Base-by-base conservation (phyloP, 225 moss, liverwort and hornwort genomes). In the Ulota crispa region DNA sequence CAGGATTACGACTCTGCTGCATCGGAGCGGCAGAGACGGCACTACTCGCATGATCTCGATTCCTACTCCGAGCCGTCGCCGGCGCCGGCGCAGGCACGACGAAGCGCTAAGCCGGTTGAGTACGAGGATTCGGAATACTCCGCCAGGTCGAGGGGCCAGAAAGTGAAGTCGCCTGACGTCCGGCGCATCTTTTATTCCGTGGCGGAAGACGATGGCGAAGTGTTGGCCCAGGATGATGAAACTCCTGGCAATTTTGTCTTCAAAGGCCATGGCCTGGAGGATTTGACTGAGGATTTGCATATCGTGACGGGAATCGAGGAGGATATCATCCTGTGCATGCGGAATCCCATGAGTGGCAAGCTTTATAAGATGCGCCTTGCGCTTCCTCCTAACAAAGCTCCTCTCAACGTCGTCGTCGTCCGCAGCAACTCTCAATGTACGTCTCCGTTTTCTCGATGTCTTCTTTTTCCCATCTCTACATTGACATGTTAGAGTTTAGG, bases 381-480 rank as follows among this genome's bases (percentile, higher is more conserved):
- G 23, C 83, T 92, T 39, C 92, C 92, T 31, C 90, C 88, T 31
- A 89, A 87, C 75, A 88, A 78, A 73, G 92, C 90, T 45, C 92
- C 92, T 6, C 60, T 92, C 80, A 81, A 85, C 18, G 70, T 92
- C 21, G 82, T 92, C n/a, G 57, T 92, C 37, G 92, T 92, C 45
- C 90, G 83, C 30, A 83, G 78, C 24, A 59, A 66, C 78, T 87
- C 90, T 54, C 47, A 76, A 68, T 88, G 92, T 92, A 83, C 20
- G 75, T 81, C 56, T 70, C 45, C 65, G 23, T 4, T 18, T 45
- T 30, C 26, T 52, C 28, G 14, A 27, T 21, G 8, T 21, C 32
- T n/a, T 61, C 36, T 23, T 0, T 21, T 80, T 67, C 68, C 21
- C n/a, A 18, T 73, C 53, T 21, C 11, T 23, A n/a, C 6, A 4